Conservation (phyloP, 2,329 filamentous ascomycete genomes). For the Microdochium nivale region DNA sequence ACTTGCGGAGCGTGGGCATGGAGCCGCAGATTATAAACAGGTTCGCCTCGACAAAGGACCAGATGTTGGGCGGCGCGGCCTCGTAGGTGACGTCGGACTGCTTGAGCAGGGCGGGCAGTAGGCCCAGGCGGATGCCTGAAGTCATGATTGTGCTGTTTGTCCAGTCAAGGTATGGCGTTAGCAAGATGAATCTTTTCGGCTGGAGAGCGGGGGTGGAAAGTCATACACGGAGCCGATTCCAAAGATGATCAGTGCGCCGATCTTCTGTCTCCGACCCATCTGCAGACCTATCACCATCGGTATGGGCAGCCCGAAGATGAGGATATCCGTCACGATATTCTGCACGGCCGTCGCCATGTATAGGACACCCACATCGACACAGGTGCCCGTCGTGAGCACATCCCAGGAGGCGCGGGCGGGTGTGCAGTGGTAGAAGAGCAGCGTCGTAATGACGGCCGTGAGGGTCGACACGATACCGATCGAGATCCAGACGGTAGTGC, state of each 20-base stretch:
- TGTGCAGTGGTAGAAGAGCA: slow-evolving; percentile 17
- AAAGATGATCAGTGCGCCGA: slow-evolving; percentile 30
- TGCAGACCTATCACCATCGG: slow-evolving; percentile 30
- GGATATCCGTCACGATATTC: slow-evolving; percentile 35
- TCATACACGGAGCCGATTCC: slow-evolving; percentile 32
- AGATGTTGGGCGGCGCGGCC: slow-evolving; percentile 6
- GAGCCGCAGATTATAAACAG: slow-evolving; percentile 19
- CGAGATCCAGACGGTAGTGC: slow-evolving; percentile 8
- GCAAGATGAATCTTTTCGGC: not conserved
- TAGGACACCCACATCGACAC: slow-evolving; percentile 4
- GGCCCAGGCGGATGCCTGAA: slow-evolving; percentile 2
- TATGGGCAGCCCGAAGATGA: slow-evolving; percentile 33
- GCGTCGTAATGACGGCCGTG: slow-evolving; percentile 12
- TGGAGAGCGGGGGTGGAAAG: not conserved
- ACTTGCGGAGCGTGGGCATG: slow-evolving; percentile 26
- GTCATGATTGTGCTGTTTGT: slow-evolving; percentile 3
- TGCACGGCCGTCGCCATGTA: slow-evolving; percentile 22
- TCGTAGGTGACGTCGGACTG: slow-evolving; percentile 8
- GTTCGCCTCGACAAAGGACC: slow-evolving; percentile 18
- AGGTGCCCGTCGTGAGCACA: slow-evolving; percentile 7
- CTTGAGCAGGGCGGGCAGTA: slow-evolving; percentile 5
- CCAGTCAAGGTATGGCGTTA: not conserved
- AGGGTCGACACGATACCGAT: slow-evolving; percentile 11
- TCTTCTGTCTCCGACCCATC: slow-evolving; percentile 32
- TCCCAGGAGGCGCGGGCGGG: slow-evolving; percentile 13